Conservation (phyloP, 2,329 filamentous ascomycete species). For the Emmonsiellopsis sp. region DNA sequence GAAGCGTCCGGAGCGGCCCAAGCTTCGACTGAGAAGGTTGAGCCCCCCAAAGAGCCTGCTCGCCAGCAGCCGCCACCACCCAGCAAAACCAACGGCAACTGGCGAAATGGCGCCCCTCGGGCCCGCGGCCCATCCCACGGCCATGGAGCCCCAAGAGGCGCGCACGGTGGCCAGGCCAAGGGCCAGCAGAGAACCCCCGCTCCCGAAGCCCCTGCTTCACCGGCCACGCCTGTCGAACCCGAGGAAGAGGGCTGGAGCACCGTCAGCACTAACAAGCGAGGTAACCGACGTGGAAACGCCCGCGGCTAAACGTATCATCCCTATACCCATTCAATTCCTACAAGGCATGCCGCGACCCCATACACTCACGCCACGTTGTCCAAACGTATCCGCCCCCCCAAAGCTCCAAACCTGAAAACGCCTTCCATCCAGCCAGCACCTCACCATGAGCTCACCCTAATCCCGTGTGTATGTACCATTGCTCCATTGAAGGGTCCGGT, state of each 20-base stretch:
- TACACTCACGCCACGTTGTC: not conserved
- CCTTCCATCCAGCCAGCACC: not conserved
- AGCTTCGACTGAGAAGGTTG: constrained; percentile 31
- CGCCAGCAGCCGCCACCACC: constrained; percentile 19
- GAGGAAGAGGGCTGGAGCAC: constrained; percentile 43
- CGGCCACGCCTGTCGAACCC: constrained; percentile 18
- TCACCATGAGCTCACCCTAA: not conserved
- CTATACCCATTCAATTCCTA: not conserved
- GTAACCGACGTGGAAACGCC: constrained; percentile 32
- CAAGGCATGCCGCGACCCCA: not conserved
- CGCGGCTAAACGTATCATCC: not conserved
- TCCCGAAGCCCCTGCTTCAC: constrained; percentile 14
- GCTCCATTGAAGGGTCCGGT: not conserved
- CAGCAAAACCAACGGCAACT: constrained; percentile 31
- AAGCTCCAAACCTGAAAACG: not conserved
- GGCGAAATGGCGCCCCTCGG: constrained; percentile 22
- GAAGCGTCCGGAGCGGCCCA: constrained; percentile 26
- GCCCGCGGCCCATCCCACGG: constrained; percentile 6
- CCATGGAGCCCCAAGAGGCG: constrained; percentile 1
- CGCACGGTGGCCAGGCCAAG: constrained; percentile 3
- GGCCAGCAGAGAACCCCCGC: constrained; percentile 1
- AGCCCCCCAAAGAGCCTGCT: constrained; percentile 8
- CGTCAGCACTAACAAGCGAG: constrained; percentile 34
- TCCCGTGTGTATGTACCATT: constrained; percentile 1
- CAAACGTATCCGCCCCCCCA: not conserved